These are phyloP conservation scores for Nakataea oryzae DNA, from an alignment of 2,329 filamentous ascomycete genomes.

Conservation along the genomic window DNA sequence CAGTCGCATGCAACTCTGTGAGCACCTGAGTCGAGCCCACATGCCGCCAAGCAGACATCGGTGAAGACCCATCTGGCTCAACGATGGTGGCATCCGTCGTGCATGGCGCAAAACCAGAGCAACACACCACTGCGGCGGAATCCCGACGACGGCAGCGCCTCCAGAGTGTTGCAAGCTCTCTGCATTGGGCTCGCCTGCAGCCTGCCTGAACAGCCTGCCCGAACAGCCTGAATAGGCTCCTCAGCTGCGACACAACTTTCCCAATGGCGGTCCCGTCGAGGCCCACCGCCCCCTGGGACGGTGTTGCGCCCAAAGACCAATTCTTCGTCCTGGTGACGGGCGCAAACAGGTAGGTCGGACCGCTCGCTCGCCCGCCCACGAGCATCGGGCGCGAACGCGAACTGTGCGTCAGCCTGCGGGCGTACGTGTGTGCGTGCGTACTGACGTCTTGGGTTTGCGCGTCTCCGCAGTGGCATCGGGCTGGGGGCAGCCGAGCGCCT, in stretches of 20 bases:
- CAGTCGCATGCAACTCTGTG: too few species aligned
- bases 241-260: background rate
- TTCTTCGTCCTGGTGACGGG: conserved; percentile 68
- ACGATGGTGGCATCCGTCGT: background rate
- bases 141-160: background rate
- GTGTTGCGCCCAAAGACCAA: conserved; percentile 27
- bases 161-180: background rate
- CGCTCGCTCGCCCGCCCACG: background rate
- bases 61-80: background rate
- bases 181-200: background rate
- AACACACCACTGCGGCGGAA: background rate
- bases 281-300: conserved; percentile 22
- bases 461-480: conserved; percentile 62
- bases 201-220: background rate
- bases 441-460: background rate
- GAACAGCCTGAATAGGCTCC: background rate
- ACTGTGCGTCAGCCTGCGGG: background rate
- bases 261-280: background rate
- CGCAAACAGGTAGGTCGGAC: conserved; percentile 61
- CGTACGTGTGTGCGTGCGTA: background rate
- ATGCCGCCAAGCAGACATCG: background rate
- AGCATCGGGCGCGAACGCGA: background rate
- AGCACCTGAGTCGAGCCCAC: background rate
- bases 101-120: background rate
- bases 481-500: conserved; percentile 74